phyloP scores from a whole-genome alignment of 768 basidiomycete species.

The Tulasnella sp. region DNA sequence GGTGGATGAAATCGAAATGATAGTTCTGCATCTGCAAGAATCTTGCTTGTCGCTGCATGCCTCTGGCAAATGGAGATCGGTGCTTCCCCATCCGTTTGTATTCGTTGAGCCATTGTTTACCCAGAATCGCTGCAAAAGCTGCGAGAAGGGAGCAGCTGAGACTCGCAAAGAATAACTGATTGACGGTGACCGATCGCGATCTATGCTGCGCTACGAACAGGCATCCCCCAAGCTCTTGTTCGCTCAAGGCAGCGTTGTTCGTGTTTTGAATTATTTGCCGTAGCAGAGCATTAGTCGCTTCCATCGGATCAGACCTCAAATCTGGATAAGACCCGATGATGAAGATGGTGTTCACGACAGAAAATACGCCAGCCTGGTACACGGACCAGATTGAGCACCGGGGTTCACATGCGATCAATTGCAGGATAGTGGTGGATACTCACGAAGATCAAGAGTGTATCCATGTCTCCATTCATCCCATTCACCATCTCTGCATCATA shows the following conservation, averaged over 20 bases:
- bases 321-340: background rate
- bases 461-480: too few species aligned
- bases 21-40: background rate
- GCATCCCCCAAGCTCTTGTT: too few species aligned
- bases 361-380: constrained; percentile 1
- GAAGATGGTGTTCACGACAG: background rate
- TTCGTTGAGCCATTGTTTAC: background rate
- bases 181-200: background rate
- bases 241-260: background rate
- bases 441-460: constrained; percentile 2
- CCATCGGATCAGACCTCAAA: background rate
- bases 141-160: background rate
- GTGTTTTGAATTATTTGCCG: background rate
- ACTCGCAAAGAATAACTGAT: constrained; percentile 2
- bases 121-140: background rate
- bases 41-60: background rate
- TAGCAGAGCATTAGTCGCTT: background rate
- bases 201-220: too few species aligned
- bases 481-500: too few species aligned
- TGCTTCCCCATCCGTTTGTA: background rate
- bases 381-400: background rate
- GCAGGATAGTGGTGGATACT: too few species aligned
- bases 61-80: too few species aligned
- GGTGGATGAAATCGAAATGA: background rate
- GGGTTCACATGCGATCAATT: too few species aligned